These are phyloP conservation scores for Diaporthe ilicicola DNA, from an alignment of 2,329 filamentous ascomycete species.

Conservation along the genomic window DNA sequence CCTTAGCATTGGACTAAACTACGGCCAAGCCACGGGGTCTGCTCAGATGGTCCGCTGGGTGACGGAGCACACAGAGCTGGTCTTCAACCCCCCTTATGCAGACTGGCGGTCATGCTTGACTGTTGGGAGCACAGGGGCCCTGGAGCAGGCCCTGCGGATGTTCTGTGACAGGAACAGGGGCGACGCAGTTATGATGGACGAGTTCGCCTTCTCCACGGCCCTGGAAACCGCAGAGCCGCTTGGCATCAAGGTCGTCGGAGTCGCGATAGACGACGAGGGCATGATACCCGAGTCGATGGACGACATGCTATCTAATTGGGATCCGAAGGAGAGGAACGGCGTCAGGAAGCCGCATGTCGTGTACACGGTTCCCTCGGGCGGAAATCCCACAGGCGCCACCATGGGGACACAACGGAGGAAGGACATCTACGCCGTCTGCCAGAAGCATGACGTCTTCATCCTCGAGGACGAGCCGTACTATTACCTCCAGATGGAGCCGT, in stretches of 20 bases:
- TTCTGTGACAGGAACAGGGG: constrained; percentile 74
- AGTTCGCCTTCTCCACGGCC: constrained; percentile 86
- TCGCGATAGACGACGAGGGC: constrained; percentile 62
- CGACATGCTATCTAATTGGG: constrained; percentile 59
- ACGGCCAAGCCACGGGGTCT: constrained; percentile 85
- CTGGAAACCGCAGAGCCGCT: constrained; percentile 66
- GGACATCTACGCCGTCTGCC: constrained; percentile 79
- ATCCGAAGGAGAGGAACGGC: constrained; percentile 50
- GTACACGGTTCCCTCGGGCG: constrained; percentile 76
- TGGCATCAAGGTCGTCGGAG: constrained; percentile 60
- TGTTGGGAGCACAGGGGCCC: constrained; percentile 83
- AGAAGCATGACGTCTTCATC: constrained; percentile 86
- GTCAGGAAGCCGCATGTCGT: constrained; percentile 62
- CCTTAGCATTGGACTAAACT: constrained; percentile 90
- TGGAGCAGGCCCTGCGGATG: constrained; percentile 86
- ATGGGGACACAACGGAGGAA: constrained; percentile 72
- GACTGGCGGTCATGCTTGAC: constrained; percentile 90
- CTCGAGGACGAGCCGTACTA: constrained; percentile 96
- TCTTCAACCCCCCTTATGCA: constrained; percentile 84
- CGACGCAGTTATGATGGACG: constrained; percentile 85
- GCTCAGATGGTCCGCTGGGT: constrained; percentile 90
- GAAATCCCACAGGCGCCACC: constrained; percentile 91
- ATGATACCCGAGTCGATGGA: constrained; percentile 62
- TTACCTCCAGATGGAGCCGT: constrained; percentile 88
- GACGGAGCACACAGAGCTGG: constrained; percentile 94